phyloP scores from a whole-genome alignment of 2,329 filamentous ascomycete species.

The Whalleya microplaca region DNA sequence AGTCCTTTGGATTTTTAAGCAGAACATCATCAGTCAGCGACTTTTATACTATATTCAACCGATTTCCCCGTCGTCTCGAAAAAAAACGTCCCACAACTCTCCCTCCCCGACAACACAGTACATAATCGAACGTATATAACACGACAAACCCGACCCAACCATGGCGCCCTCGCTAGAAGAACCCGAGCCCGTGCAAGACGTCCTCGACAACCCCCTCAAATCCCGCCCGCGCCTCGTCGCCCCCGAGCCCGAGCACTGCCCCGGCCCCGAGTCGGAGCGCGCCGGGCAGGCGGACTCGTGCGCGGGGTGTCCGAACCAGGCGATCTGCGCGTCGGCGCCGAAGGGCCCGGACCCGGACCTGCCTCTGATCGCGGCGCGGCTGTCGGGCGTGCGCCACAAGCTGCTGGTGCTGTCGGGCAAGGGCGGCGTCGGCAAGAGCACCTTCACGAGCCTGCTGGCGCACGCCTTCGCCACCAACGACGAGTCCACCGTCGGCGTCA shows the following conservation, averaged over 20 bases:
- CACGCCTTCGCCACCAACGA: slow-evolving; percentile 87
- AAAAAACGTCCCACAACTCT: not conserved
- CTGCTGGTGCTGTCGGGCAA: slow-evolving; percentile 92
- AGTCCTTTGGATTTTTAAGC: slow-evolving; percentile 24
- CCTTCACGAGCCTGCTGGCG: slow-evolving; percentile 84
- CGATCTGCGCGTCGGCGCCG: slow-evolving; percentile 89
- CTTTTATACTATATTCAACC: not conserved
- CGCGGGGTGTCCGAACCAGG: slow-evolving; percentile 92
- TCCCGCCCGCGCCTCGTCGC: slow-evolving; percentile 84
- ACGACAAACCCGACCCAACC: slow-evolving; percentile 5
- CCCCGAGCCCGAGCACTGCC: slow-evolving; percentile 95
- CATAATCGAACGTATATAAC: not conserved
- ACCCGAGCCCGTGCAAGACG: slow-evolving; percentile 66
- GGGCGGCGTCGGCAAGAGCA: slow-evolving; percentile 95
- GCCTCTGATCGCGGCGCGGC: slow-evolving; percentile 80
- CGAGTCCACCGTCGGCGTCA: slow-evolving; percentile 81
- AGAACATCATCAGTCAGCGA: slow-evolving; percentile 1
- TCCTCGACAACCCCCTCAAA: slow-evolving; percentile 76
- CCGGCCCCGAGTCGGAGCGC: slow-evolving; percentile 79
- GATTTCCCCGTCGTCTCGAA: not conserved
- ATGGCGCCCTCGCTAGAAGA: slow-evolving; percentile 87
- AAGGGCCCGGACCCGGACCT: slow-evolving; percentile 97
- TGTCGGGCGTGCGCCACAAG: slow-evolving; percentile 85
- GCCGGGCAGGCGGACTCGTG: slow-evolving; percentile 80
- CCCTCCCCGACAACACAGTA: not conserved